A percentile compares a stretch with the other conserved stretches of the same genome.
Evolutionary conservation across 352 stramenopile genomes (phyloP).

Genomic region (Peronospora belbahrii): DNA sequence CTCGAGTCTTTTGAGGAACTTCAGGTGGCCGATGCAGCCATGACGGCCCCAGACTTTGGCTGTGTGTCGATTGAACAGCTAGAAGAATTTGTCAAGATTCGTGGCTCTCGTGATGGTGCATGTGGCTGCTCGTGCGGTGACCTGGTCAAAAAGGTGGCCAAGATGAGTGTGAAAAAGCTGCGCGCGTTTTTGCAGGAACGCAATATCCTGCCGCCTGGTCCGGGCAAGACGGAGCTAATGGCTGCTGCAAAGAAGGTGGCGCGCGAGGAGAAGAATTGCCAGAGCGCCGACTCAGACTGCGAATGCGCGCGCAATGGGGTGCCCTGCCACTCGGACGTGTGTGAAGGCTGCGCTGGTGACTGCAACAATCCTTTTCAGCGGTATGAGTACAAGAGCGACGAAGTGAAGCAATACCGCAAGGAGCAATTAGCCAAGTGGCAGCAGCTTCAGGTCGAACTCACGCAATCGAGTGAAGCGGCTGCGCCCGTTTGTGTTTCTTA

Average conservation of each 20-base stretch:
- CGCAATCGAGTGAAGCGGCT: constrained; percentile 13
- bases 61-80: constrained; percentile 76
- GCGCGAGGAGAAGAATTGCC: constrained; percentile 63
- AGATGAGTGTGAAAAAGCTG: constrained; percentile 83
- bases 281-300: constrained; percentile 45
- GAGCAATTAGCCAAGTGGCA: constrained; percentile 58
- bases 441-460: constrained; percentile 13
- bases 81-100: constrained; percentile 77
- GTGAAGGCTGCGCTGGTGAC: constrained; percentile 57
- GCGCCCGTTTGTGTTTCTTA: constrained; percentile 29
- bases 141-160: constrained; percentile 71
- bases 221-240: constrained; percentile 63
- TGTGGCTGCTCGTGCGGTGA: constrained; percentile 81
- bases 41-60: constrained; percentile 54
- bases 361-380: constrained; percentile 66
- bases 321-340: constrained; percentile 67
- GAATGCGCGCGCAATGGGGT: constrained; percentile 72
- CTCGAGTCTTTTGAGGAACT: constrained; percentile 13
- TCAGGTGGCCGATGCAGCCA: constrained; percentile 15
- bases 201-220: constrained; percentile 34
- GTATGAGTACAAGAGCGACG: constrained; percentile 68
- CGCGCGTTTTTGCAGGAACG: constrained; percentile 55
- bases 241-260: constrained; percentile 57
- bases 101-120: constrained; percentile 61
- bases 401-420: constrained; percentile 67